Percentiles rank a stretch among this genome's conserved stretches.
Evolutionary conservation across 2,329 filamentous ascomycete genomes (phyloP).

Genomic region (Alternaria arbusti): DNA sequence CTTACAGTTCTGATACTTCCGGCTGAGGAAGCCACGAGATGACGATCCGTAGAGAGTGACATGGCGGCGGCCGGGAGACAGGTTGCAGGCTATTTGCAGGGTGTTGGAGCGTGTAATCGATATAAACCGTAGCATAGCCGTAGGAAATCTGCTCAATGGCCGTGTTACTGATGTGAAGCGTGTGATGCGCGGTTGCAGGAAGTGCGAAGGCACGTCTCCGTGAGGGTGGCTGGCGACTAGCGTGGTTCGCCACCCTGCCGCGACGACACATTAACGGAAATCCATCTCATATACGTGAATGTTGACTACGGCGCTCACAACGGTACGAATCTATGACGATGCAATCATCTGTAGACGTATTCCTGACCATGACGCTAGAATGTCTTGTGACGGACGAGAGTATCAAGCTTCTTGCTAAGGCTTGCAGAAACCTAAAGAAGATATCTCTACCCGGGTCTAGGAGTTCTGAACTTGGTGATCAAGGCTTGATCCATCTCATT

Average conservation of each 20-base stretch:
- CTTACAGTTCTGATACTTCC: not conserved
- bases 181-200: not conserved
- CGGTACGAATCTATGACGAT: too few relatives aligned
- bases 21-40: not conserved
- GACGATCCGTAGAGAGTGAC: accelerated
- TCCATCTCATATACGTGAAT: not conserved
- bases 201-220: not conserved
- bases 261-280: not conserved
- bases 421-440: too few relatives aligned
- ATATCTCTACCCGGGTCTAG: too few relatives aligned
- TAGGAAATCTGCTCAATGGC: accelerated
- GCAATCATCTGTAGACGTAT: too few relatives aligned
- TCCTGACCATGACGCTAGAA: too few relatives aligned
- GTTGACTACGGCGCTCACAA: too few relatives aligned
- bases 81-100: not conserved
- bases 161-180: not conserved
- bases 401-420: too few relatives aligned
- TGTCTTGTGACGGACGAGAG: too few relatives aligned
- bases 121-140: not conserved
- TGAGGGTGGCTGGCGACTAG: not conserved
- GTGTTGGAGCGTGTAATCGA: not conserved
- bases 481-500: too few relatives aligned
- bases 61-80: not conserved
- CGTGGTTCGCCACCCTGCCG: not conserved
- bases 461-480: too few relatives aligned